These are phyloP conservation scores for Excoecaria agallocha DNA, from an alignment of 345 rosid genomes.

Conservation along the genomic window DNA sequence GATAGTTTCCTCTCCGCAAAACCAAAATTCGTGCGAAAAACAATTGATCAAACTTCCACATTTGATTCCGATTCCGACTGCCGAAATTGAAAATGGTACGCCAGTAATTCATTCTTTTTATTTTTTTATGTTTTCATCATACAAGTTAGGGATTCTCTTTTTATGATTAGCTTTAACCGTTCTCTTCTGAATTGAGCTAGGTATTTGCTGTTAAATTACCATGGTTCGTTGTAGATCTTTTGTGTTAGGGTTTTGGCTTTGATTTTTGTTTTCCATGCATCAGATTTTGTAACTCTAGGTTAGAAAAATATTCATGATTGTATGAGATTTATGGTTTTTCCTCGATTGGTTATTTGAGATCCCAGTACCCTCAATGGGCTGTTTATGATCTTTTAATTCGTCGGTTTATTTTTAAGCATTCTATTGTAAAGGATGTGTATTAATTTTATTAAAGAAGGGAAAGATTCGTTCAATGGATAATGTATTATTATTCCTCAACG, in stretches of 20 bases:
- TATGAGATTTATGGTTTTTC: background rate
- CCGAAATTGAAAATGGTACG: slow-evolving; percentile 16
- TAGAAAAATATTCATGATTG: background rate
- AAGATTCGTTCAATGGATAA: too few relatives aligned
- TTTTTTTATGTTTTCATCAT: too few relatives aligned
- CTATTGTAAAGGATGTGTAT: too few relatives aligned
- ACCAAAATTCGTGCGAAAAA: background rate
- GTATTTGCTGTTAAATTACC: background rate
- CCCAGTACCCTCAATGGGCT: background rate
- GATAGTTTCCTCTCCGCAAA: background rate
- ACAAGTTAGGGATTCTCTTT: background rate
- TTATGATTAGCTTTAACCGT: background rate
- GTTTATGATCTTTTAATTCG: too few relatives aligned
- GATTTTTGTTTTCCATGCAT: background rate
- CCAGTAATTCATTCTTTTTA: too few relatives aligned
- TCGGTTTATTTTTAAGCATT: too few relatives aligned
- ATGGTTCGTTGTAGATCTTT: background rate
- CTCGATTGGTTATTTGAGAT: background rate
- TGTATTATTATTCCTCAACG: too few relatives aligned
- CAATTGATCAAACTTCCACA: background rate
- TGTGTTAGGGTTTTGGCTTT: background rate
- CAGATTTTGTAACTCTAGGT: background rate
- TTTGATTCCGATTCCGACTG: background rate
- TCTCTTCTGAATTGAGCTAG: background rate
- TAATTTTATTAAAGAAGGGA: too few relatives aligned